These are phyloP conservation scores for Neofusicoccum laricinum DNA, from an alignment of 2,329 filamentous ascomycete genomes.

Conservation along the genomic window DNA sequence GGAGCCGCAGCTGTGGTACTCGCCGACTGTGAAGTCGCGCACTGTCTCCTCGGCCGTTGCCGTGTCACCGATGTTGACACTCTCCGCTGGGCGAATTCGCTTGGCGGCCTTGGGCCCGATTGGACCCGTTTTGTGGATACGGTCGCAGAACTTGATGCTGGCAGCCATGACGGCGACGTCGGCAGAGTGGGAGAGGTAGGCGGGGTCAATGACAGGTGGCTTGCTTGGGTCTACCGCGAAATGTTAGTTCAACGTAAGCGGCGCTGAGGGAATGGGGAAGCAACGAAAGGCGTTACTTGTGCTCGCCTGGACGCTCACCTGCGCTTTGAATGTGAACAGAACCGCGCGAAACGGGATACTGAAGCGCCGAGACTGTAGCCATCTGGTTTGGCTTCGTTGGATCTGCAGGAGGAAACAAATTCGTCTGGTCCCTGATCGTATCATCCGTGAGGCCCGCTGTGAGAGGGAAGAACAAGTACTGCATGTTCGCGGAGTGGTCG, in stretches of 20 bases:
- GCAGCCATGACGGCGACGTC: conserved; percentile 41
- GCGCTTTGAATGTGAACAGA: not conserved
- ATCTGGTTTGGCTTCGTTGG: not conserved
- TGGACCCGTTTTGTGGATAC: conserved; percentile 21
- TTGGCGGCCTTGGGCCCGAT: not conserved
- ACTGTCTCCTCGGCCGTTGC: not conserved
- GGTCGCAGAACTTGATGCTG: conserved; percentile 32
- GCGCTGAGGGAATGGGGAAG: not conserved
- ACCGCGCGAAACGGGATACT: not conserved
- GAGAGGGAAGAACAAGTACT: not conserved
- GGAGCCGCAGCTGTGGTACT: conserved; percentile 4
- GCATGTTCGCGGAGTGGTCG: conserved; percentile 1
- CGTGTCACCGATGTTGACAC: conserved; percentile 20
- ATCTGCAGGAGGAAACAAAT: not conserved
- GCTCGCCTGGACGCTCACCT: not conserved
- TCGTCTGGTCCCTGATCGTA: not conserved
- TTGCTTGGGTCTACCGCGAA: conserved; percentile 23
- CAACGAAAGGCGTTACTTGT: no score
- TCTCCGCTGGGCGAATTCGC: not conserved
- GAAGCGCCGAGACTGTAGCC: not conserved
- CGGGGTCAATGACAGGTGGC: conserved; percentile 38
- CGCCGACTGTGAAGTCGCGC: not conserved
- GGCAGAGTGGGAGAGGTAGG: conserved; percentile 41
- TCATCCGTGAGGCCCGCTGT: not conserved
- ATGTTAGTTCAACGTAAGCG: not conserved